Evolutionary conservation across 345 rosid genomes (phyloP), one percentile per base, ranked within the genome.

Genomic region (Salix dunnii): DNA sequence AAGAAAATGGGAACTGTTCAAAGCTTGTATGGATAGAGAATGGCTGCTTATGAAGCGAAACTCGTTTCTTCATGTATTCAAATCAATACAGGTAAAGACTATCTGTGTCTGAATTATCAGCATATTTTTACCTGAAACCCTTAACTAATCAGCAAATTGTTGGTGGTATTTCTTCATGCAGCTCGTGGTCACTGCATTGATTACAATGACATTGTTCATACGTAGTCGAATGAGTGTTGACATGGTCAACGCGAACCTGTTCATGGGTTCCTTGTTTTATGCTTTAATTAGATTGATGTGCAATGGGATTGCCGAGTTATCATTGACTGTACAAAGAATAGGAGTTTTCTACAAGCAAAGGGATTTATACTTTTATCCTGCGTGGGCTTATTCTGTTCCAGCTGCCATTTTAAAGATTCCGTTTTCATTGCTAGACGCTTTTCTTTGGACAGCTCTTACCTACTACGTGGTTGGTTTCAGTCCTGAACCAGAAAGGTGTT

Each of bases 1-100:
- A 27, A 74, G 78, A 8, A 90, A 88, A 78, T 82, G 81, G 89
- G 92, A 91, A 72, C 76, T 93, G 46, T 82, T 90, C 82, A 88
- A 83, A 80, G 91, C 86, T 35, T 93, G 97, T 74, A 46, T 84
- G 82, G 81, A 84, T 9, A 89, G 93, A 83, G 94, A 89, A 75
- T 84, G 85, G 85, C 86, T 88, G 63, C 92, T 88, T 49, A 86
- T 88, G 88, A 86, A 78, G 74, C 79, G 89, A 3, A 89, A 87
- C 76, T 79, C 86, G 20, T 86, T 82, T 74, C 42, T 85, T 69
- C 60, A 87, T 49, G 77, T 84, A 27, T 86, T 82, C 60, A 89
- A 85, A 74, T 63, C 88, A 27, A 55, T 74, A 33, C 89, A 89
- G 89, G 89, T 87, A 65, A 74, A 25, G 46, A 73, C 17, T 60